phyloP scores from a whole-genome alignment of 345 rosid species.

The Anastatica hierochuntica region DNA sequence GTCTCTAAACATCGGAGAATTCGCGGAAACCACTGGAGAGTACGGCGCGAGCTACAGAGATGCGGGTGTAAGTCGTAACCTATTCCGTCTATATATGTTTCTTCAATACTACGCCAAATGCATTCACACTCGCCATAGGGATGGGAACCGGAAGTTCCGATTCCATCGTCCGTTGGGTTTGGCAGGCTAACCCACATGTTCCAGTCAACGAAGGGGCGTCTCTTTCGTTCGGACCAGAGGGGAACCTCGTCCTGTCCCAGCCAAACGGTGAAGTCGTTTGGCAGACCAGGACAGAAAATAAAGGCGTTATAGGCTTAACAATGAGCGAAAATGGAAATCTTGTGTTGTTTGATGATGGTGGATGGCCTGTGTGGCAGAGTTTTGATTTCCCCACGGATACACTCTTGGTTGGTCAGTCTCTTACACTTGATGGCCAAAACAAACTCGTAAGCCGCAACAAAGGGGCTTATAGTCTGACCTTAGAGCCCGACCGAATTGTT shows the following conservation, averaged over 20 bases:
- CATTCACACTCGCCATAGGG: constrained; percentile 38
- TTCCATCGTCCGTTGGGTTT: constrained; percentile 44
- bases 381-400: constrained; percentile 47
- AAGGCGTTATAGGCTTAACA: constrained; percentile 41
- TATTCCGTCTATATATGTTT: constrained; percentile 44
- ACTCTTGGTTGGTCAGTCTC: constrained; percentile 44
- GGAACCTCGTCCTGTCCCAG: constrained; percentile 42
- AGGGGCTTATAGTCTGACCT: constrained; percentile 32
- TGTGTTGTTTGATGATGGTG: constrained; percentile 38
- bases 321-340: constrained; percentile 42
- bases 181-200: constrained; percentile 48
- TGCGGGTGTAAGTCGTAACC: constrained; percentile 4
- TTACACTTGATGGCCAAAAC: constrained; percentile 6
- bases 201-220: constrained; percentile 45
- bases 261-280: constrained; percentile 45
- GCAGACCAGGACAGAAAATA: constrained; percentile 48
- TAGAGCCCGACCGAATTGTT: constrained; percentile 31
- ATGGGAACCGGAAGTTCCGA: constrained; percentile 40
- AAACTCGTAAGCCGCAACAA: constrained; percentile 38
- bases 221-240: constrained; percentile 30
- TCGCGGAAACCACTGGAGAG: constrained; percentile 24
- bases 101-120: constrained; percentile 44
- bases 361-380: constrained; percentile 45
- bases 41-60: constrained; percentile 32
- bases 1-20: constrained; percentile 33